Evolutionary conservation across 441 rosid species (phyloP), one percentile per base, ranked within the genome.

Genomic region (Melastoma candidum): DNA sequence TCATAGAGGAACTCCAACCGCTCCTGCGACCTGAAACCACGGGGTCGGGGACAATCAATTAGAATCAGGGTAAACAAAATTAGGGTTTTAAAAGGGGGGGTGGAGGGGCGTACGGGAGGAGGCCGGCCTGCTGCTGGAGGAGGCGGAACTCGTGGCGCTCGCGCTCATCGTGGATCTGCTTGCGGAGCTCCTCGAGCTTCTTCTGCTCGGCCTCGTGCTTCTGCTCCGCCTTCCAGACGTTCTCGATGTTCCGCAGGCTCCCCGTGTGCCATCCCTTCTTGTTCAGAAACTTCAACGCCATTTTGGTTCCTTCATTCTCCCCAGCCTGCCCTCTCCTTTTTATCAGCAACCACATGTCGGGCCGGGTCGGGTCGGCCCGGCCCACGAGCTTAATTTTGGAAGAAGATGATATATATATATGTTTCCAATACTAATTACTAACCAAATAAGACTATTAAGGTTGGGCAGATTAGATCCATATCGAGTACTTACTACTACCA

Each of bases 191-290:
- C 48, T 87, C 96, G 66, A 85, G 75, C 66, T 87, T 90, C 72
- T 85, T 83, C 84, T 92, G 79, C 73, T 92, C 98, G 3, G 87
- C 84, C 0, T 82, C 95, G 62, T 85, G 90, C 67, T 90, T 90
- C 74, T 87, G 98, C 76, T 90, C 96, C 12, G 96, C 96, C 60
- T 85, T 87, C 98, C 95, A 90, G 10, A 87, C 96, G 70, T 73
- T 90, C 74, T 90, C 98, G 52, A 87, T 78, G 78, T 87, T 90
- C 67, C 98, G 77, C 46, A 90, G 70, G 74, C 95, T 90, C 36
- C 98, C 96, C 25, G 96, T 83, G 69, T 87, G 96, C 96, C 90
- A 90, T 67, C 98, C 98, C 76, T 90, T 87, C 90, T 90, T 85
- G 83, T 87, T 90, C 79, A 87, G 51, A 74, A 90, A 85, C 78